Evolutionary conservation across 306 rosid genomes (phyloP), one percentile per base, ranked within the genome.

Genomic region (Lathyrus aphaca): DNA sequence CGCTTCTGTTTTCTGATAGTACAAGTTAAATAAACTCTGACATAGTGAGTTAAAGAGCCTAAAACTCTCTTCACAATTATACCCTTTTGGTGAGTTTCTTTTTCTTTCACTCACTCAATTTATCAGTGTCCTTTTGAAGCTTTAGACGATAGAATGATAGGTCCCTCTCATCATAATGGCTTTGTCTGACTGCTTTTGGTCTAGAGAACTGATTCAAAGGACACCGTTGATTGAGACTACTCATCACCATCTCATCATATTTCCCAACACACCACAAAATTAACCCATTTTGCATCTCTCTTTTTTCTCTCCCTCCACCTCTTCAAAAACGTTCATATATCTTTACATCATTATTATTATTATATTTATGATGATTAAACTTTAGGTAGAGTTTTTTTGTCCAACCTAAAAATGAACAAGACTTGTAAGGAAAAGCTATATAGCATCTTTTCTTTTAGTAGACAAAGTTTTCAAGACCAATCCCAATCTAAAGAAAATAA

Each of bases 151-250:
- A 61, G 53, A 81, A 86, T 81, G 99, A 86, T 69, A 82, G 83
- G 99, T 91, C 91, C 87, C 83, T 84, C 83, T 89, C 96, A 78
- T 80, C 73, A 91, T 91, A 81, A 91, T 86, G 82, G 83, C 89
- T 69, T 78, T 83, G 95, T 89, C 99, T 87, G 96, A 95, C 99
- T 88, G 92, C 95, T 84, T 91, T 88, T 78, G 81, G 89, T 49
- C 55, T 50, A 79, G 88, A 86, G 92, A 87, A 89, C 96, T 86
- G 97, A 94, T 91, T 88, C 96, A 77, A 94, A 89, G 97, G 96
- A 91, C 97, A 77, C 88, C 73, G n/a, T 77, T 83, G 97, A 95
- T 67, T 48, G 75, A 29, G 99, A 91, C 99, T 75, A 88, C 82
- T 91, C 99, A 91, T 81, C 91, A 65, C 92, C 82, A 80, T 80